A percentile compares a stretch with the other conserved stretches of the same genome.
phyloP scores from a whole-genome alignment of 2,329 filamentous ascomycete genomes.

The Monosporascus cannonballus region DNA sequence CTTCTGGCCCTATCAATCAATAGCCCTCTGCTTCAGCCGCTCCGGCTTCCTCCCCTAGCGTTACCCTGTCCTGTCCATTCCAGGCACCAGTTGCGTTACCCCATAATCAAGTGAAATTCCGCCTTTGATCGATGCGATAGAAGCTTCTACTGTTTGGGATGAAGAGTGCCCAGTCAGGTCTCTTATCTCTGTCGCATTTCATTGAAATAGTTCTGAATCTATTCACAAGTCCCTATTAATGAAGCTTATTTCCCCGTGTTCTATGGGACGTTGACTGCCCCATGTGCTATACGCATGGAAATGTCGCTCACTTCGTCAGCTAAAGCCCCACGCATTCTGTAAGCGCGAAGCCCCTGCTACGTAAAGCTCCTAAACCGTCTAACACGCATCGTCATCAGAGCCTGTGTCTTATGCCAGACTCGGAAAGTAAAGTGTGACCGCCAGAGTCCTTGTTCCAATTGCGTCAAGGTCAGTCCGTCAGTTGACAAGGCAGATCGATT shows the following conservation, averaged over 20 bases:
- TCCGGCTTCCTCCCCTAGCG: too few species aligned
- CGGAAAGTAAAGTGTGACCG: constrained; percentile 59
- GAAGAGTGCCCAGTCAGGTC: too few species aligned
- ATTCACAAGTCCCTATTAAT: neutral
- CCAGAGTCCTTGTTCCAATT: constrained; percentile 53
- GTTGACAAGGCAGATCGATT: neutral
- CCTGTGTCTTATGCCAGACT: constrained; percentile 53
- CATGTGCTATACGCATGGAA: constrained; percentile 2
- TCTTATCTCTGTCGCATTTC: too few species aligned
- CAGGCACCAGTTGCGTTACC: too few species aligned
- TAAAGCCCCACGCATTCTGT: constrained; percentile 22
- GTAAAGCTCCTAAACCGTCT: neutral
- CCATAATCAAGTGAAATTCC: too few species aligned
- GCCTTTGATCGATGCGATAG: too few species aligned
- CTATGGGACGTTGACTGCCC: neutral
- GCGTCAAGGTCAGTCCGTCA: constrained; percentile 43
- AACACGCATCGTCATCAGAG: constrained; percentile 16
- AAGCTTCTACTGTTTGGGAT: too few species aligned
- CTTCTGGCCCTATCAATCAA: too few species aligned
- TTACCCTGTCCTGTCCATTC: too few species aligned
- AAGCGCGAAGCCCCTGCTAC: constrained; percentile 1
- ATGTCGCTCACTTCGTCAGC: constrained; percentile 20
- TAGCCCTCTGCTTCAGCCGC: too few species aligned
- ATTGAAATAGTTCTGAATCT: neutral
- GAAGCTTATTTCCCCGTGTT: neutral